These are phyloP conservation scores for Vaccinium corymbosum DNA, from an alignment of 148 eudicot genomes.

Conservation along the genomic window DNA sequence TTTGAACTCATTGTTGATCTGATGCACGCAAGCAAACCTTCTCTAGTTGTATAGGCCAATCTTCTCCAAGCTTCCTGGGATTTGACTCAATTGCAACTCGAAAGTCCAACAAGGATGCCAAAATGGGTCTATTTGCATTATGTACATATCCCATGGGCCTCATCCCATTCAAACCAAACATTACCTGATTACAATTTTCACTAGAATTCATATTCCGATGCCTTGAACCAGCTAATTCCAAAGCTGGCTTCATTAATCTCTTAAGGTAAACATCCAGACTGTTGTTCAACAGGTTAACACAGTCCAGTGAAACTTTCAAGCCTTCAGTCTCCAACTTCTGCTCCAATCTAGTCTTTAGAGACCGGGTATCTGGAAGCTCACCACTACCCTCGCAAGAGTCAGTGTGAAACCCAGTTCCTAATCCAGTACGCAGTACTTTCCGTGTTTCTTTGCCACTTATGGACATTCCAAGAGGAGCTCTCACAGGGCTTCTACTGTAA, in stretches of 20 bases:
- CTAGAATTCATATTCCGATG: slow-evolving; percentile 20
- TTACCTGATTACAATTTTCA: slow-evolving; percentile 19
- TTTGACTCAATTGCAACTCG: slow-evolving; percentile 59
- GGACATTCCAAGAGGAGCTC: slow-evolving; percentile 69
- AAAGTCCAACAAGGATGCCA: slow-evolving; percentile 54
- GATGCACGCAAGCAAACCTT: slow-evolving; percentile 39
- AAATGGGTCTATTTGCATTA: slow-evolving; percentile 13
- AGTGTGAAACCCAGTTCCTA: slow-evolving; percentile 15
- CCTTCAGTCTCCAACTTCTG: slow-evolving; percentile 55
- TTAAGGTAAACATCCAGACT: slow-evolving; percentile 60
- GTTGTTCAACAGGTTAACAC: slow-evolving; percentile 58
- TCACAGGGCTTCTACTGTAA: slow-evolving; percentile 69
- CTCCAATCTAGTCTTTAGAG: slow-evolving; percentile 54
- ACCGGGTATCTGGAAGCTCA: slow-evolving; percentile 51
- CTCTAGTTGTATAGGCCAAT: slow-evolving; percentile 68
- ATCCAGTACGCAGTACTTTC: slow-evolving; percentile 37
- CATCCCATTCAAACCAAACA: slow-evolving; percentile 31
- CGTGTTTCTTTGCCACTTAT: slow-evolving; percentile 46
- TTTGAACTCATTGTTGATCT: slow-evolving; percentile 20
- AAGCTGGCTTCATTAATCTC: slow-evolving; percentile 55
- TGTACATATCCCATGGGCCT: slow-evolving; percentile 26
- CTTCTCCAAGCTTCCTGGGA: slow-evolving; percentile 58
- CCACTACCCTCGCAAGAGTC: slow-evolving; percentile 46
- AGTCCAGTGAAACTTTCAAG: slow-evolving; percentile 48
- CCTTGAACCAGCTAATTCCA: slow-evolving; percentile 48